Base-by-base conservation (phyloP, 2,329 filamentous ascomycete species). In the Colletotrichum sp. region DNA sequence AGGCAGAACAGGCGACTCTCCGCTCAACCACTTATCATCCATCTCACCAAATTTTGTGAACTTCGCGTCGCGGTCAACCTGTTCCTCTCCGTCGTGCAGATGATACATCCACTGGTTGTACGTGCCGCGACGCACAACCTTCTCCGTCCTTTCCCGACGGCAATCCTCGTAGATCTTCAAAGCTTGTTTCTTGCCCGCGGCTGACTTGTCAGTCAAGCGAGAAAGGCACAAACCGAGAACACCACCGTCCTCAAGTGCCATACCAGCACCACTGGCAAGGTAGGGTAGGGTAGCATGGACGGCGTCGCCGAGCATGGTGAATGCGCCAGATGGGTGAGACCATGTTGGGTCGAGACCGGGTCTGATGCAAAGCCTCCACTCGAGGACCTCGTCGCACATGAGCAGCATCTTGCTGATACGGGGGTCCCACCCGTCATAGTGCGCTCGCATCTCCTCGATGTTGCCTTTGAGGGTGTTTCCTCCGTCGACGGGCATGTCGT, bases 221-320 rank as follows among this genome's bases (percentile, higher is more conserved):
- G 86, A 86, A 1, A 92, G 85, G 71, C 90, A 91, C 60, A 91
- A 83, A 0, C 91, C 90, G 0, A 92, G 84, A 0, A 91, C 89
- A 4, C 89, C 89, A 0, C 86, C 91, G 71, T 93, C 91, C 81
- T 93, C 91, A 2, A 93, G 84, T 6, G 89, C 88, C 90, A 92
- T 92, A 3, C 90, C 90, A 0, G 90, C 91, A 3, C 90, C 87
- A 39, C 76, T 81, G 3, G 90, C 90, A 0, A 92, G 84, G 79
- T 94, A 94, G 0, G 92, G 92, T 0, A 94, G 84, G 0, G 91
- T 93, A 1, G 92, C 91, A 77, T 94, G 92, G 3, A 91, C 91
- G 1, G 92, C 90, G 79, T 94, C 92, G 0, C 92, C 92, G 0
- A 94, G 85, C 79, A 94, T 87, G 0, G 90, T 89, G 79, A 92